Evolutionary conservation across 495 filamentous ascomycete species (phyloP), one percentile per base, ranked within the genome.

Genomic region (Aspergillus baeticus): DNA sequence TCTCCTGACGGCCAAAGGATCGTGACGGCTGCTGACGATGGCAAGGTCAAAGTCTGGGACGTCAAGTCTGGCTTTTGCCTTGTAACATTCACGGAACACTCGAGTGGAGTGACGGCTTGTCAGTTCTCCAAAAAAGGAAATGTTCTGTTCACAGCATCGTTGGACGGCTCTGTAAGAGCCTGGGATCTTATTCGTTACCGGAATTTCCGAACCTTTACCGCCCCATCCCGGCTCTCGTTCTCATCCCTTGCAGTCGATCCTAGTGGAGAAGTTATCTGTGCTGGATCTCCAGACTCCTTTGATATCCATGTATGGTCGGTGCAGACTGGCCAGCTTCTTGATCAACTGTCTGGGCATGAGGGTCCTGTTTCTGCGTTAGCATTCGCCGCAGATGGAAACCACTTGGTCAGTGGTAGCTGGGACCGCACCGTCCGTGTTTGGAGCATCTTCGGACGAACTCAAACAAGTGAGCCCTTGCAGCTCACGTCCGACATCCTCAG

Each of bases 11-110:
- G 94, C 7, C 89, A 94, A 64, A 86, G 89, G 23, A 88, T 98
- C 57, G 86, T 98, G 51, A 98, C 95, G 0, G 85, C 90, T 3
- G 88, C 93, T 15, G 94, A 98, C 63, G 94, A 98, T 69, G 94
- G 94, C 31, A 98, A 96, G 72, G 87, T 98, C 69, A 98, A 98
- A 69, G 88, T 98, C 31, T 98, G 94, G 94, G 94, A 98, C 64
- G 85, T 91, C 47, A 88, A 88, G 55, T 96, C 94, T 7, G 94
- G 94, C 7, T 98, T 98, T 76, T 98, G 94, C 65, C 89, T 97
- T 52, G 92, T 97, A 13, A 98, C 94, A 0, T 98, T 98, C 60
- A 97, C 93, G 2, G 94, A 98, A 69, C 94, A 98, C 73, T 91
- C 89, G 0, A 92, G 90, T 58, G 92, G 90, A 48, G 91, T 98